phyloP scores from a whole-genome alignment of 108 stramenopile genomes.

The Conticribra guillardii region DNA sequence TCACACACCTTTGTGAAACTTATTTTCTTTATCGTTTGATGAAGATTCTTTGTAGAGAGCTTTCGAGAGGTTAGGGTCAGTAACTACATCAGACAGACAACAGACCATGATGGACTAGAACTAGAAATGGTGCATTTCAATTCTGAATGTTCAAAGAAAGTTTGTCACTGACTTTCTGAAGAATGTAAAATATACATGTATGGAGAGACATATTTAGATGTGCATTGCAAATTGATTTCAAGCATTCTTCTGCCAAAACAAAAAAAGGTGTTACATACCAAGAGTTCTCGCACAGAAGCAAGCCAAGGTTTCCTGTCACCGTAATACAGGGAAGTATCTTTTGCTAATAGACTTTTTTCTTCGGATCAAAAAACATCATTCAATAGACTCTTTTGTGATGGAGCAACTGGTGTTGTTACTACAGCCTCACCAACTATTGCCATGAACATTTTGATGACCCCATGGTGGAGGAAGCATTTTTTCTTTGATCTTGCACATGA shows the following conservation, averaged over 20 bases:
- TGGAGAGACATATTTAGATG: too few species aligned
- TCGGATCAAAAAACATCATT: conserved; percentile 39
- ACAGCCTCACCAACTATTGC: conserved; percentile 51
- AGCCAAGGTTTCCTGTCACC: conserved; percentile 61
- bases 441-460: conserved; percentile 48
- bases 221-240: too few species aligned
- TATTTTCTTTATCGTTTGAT: conserved; percentile 60
- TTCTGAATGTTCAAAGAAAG: conserved; percentile 42
- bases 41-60: conserved; percentile 55
- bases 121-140: conserved; percentile 60
- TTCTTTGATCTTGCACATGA: conserved; percentile 69
- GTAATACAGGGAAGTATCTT: conserved; percentile 28
- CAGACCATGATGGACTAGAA: too few species aligned
- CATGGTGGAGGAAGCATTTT: conserved; percentile 62
- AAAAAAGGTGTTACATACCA: conserved; percentile 34
- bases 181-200: neutral
- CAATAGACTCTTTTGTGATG: conserved; percentile 40
- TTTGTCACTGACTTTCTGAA: conserved; percentile 39
- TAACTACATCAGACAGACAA: conserved; percentile 58
- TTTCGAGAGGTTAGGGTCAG: conserved; percentile 56
- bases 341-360: conserved; percentile 38
- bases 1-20: conserved; percentile 60
- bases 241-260: too few species aligned
- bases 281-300: conserved; percentile 59
- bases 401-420: conserved; percentile 44